phyloP scores from a whole-genome alignment of 2,329 filamentous ascomycete species.

The Aspergillus luchuensis region DNA sequence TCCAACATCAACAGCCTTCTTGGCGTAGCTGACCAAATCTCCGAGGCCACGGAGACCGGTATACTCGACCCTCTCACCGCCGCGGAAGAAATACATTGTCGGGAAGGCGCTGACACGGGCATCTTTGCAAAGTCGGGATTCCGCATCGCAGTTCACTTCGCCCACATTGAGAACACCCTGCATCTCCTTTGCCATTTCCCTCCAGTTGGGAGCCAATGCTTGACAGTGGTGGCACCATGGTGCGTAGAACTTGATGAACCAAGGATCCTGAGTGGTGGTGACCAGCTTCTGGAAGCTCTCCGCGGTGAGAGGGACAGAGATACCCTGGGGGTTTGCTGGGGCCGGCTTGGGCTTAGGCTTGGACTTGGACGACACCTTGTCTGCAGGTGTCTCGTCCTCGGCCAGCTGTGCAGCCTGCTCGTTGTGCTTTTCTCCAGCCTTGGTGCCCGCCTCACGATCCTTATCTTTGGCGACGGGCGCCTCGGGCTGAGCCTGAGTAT shows the following conservation, averaged over 20 bases:
- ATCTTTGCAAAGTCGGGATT: conserved; percentile 89
- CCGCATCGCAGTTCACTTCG: conserved; percentile 91
- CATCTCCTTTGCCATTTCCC: conserved; percentile 87
- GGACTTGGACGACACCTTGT: conserved; percentile 46
- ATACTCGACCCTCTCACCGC: conserved; percentile 90
- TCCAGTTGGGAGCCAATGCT: conserved; percentile 87
- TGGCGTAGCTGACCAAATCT: conserved; percentile 82
- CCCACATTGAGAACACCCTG: conserved; percentile 86
- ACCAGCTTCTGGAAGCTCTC: conserved; percentile 86
- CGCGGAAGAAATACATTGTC: conserved; percentile 89
- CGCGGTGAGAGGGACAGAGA: conserved; percentile 73
- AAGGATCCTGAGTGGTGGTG: conserved; percentile 83
- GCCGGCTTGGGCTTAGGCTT: conserved; percentile 53
- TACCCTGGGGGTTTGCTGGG: conserved; percentile 73
- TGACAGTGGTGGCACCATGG: conserved; percentile 98
- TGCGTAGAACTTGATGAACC: conserved; percentile 99
- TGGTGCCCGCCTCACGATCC: conserved; percentile 39
- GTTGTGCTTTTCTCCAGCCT: conserved; percentile 47
- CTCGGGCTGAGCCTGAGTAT: conserved; percentile 43
- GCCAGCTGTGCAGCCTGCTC: conserved; percentile 37
- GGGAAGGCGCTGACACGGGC: conserved; percentile 78
- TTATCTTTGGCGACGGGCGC: conserved; percentile 47
- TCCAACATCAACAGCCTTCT: conserved; percentile 78
- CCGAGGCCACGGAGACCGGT: conserved; percentile 87
- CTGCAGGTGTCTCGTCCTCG: conserved; percentile 25